Conservation (phyloP, 1,139 yeast genomes). For the Arxiozyma slooffiae region DNA sequence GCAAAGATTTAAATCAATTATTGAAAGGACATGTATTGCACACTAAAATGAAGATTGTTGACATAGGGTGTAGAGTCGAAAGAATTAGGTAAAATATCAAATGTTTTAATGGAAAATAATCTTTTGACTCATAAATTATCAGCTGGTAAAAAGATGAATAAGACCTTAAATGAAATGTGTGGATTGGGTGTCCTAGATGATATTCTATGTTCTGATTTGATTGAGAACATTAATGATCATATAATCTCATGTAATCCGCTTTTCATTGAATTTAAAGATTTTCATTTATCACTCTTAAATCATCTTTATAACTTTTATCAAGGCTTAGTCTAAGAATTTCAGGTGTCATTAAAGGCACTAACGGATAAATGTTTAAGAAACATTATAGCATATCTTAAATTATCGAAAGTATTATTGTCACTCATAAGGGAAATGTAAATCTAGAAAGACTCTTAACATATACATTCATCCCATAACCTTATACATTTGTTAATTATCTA, state of each 20-base stretch:
- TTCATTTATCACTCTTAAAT: constrained; percentile 23
- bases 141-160: constrained; percentile 18
- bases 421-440: background rate
- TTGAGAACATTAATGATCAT: constrained; percentile 13
- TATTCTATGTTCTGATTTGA: constrained; percentile 15
- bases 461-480: background rate
- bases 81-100: constrained; percentile 19
- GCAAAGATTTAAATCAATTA: constrained; percentile 15
- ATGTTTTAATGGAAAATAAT: constrained; percentile 15
- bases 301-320: constrained; percentile 26
- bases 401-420: constrained; percentile 8
- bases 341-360: constrained; percentile 21
- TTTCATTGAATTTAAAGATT: constrained; percentile 12
- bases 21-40: constrained; percentile 16
- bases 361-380: constrained; percentile 21
- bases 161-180: constrained; percentile 22
- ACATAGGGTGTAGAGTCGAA: constrained; percentile 24
- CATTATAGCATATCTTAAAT: constrained; percentile 9
- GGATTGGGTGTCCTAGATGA: constrained; percentile 20
- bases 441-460: background rate
- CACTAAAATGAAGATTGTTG: constrained; percentile 19
- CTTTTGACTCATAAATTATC: constrained; percentile 13
- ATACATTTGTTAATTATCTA: background rate
- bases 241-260: constrained; percentile 12
- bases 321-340: constrained; percentile 23